These are phyloP conservation scores for Biscogniauxia mediterranea DNA, from an alignment of 2,329 filamentous ascomycete species.

Conservation along the genomic window DNA sequence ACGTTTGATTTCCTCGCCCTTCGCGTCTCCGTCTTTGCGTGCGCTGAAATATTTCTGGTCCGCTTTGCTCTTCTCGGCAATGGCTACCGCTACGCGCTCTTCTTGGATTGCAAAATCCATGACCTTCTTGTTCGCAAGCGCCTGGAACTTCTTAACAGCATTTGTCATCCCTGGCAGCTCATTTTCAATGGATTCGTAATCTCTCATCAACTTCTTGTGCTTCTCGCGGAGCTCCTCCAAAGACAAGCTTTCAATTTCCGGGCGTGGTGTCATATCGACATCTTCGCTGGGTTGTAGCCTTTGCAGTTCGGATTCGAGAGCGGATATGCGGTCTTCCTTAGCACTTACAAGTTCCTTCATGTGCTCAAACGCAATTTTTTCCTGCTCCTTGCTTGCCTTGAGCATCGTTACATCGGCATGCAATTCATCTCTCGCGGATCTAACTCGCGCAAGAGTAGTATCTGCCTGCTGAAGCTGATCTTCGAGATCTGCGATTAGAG, in stretches of 20 bases:
- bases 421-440: conserved; percentile 81
- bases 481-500: conserved; percentile 73
- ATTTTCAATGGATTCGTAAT: conserved; percentile 80
- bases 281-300: conserved; percentile 58
- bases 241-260: conserved; percentile 58
- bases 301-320: conserved; percentile 79
- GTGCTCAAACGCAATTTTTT: conserved; percentile 66
- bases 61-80: conserved; percentile 89
- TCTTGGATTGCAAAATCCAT: conserved; percentile 73
- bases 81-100: conserved; percentile 70
- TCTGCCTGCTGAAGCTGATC: conserved; percentile 78
- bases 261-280: conserved; percentile 42
- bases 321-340: conserved; percentile 75
- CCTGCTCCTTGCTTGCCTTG: conserved; percentile 76
- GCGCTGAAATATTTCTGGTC: conserved; percentile 98
- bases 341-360: conserved; percentile 78
- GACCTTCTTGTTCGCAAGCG: conserved; percentile 82
- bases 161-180: conserved; percentile 87
- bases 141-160: conserved; percentile 86
- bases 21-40: conserved; percentile 87
- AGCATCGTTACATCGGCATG: conserved; percentile 77
- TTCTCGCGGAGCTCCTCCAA: conserved; percentile 71
- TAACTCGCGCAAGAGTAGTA: conserved; percentile 80
- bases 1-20: conserved; percentile 75
- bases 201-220: conserved; percentile 71